Percentiles rank a stretch among this genome's conserved stretches.
phyloP scores from a whole-genome alignment of 495 filamentous ascomycete species.

The Tuber aestivum region DNA sequence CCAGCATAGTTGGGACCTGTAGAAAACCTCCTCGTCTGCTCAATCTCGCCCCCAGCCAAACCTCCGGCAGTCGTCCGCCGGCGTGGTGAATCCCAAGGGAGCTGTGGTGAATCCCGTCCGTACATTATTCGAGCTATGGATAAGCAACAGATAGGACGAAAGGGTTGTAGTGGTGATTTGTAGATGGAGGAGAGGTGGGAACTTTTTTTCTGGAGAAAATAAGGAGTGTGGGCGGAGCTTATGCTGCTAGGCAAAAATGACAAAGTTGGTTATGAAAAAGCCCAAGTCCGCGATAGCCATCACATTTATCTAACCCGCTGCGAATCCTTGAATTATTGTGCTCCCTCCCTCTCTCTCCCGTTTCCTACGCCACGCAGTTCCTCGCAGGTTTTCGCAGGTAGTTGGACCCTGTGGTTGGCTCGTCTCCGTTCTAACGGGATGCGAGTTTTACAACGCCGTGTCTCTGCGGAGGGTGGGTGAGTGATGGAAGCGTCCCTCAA shows the following conservation, averaged over 20 bases:
- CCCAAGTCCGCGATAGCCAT: constrained; percentile 38
- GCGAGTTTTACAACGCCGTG: not conserved
- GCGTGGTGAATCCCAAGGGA: constrained; percentile 34
- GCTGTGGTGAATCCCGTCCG: constrained; percentile 34
- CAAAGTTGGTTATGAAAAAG: constrained; percentile 36
- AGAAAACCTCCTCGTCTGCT: constrained; percentile 34
- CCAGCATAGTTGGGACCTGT: constrained; percentile 34
- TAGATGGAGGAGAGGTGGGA: constrained; percentile 15
- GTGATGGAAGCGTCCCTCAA: constrained; percentile 17
- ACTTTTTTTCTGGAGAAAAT: not conserved
- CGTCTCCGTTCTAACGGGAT: constrained; percentile 8
- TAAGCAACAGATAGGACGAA: constrained; percentile 35
- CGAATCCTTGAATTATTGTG: constrained; percentile 19
- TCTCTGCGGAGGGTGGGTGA: constrained; percentile 3
- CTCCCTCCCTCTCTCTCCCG: not conserved
- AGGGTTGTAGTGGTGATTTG: constrained; percentile 14
- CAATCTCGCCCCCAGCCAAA: constrained; percentile 22
- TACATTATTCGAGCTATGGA: constrained; percentile 28
- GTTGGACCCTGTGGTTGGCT: constrained; percentile 19
- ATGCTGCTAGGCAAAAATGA: constrained; percentile 38
- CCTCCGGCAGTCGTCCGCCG: constrained; percentile 30
- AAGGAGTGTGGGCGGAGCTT: not conserved
- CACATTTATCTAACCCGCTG: constrained; percentile 39
- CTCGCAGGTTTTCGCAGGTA: constrained; percentile 6
- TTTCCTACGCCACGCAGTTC: constrained; percentile 6